Base-by-base conservation (phyloP, 2,329 filamentous ascomycete species). In the Amauroascus verrucosus region DNA sequence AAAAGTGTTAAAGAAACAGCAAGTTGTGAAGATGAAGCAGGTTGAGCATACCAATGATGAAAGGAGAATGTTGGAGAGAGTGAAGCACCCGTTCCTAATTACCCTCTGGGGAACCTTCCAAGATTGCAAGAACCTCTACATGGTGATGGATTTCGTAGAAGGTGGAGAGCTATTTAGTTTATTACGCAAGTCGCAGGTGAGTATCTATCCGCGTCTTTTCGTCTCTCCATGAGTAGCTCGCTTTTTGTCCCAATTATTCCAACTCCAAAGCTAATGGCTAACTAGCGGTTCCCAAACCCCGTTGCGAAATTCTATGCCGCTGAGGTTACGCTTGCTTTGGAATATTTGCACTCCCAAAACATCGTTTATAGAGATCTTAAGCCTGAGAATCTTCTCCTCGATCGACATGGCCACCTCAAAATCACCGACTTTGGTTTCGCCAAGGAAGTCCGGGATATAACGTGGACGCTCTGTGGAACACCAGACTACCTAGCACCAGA, bases 91-190 rank as follows among this genome's bases (percentile, higher is more conserved):
- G 11, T 98, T 98, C 73, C 77, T 98, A 59, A 93, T 98, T 67
- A 98, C 93, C 1, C 77, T 98, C 38, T 98, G 93, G 93, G 93
- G 93, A 55, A 98, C 93, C 8, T 98, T 97, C 70, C 91, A 97
- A 68, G 93, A 98, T 65, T 80, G 84, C 48, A 89, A 84, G 73
- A 97, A 96, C 68, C 76, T 98, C 33, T 98, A 98, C 79, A 98
- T 98, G 93, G 93, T 98, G 64, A 98, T 98, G 93, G 93, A 98
- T 71, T 98, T 98, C 75, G 91, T 98, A 51, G 93, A 98, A 72
- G 93, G 93, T 61, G 93, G 93, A 65, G 93, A 98, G 76, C 77
- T 98, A 52, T 98, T 98, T 70, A 97, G 91, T 61, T 73, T 98
- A 63, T 75, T 98, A 63, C 81, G 93, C 63, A 97, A 98, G 72